These are phyloP conservation scores for Tricholoma flavovirens DNA, from an alignment of 768 basidiomycete species.

Conservation along the genomic window DNA sequence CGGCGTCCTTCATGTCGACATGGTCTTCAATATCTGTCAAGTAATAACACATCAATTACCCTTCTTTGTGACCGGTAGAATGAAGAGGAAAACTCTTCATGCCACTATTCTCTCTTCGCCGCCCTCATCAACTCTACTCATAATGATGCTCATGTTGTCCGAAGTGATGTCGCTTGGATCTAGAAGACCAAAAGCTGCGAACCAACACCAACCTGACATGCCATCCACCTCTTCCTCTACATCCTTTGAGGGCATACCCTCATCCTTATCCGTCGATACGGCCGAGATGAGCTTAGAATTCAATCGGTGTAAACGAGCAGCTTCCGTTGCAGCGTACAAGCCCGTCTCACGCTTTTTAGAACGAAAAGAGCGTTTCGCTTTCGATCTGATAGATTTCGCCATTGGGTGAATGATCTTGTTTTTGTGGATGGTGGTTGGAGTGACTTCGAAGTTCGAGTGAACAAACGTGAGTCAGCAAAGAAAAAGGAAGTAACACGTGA, in stretches of 20 bases:
- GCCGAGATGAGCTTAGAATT: constrained; percentile 56
- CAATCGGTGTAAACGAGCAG: constrained; percentile 70
- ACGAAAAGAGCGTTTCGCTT: constrained; percentile 74
- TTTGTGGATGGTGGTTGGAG: constrained; percentile 12
- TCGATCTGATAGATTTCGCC: constrained; percentile 83
- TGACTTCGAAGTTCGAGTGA: constrained; percentile 11
- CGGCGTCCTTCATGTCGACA: constrained; percentile 16
- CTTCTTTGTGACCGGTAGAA: constrained; percentile 21
- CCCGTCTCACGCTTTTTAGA: constrained; percentile 70
- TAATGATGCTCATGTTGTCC: constrained; percentile 38
- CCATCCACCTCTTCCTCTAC: constrained; percentile 31
- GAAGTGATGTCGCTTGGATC: constrained; percentile 53
- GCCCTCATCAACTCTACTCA: constrained; percentile 8
- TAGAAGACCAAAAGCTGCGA: constrained; percentile 49
- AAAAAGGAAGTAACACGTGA: neutral
- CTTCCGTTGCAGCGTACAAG: constrained; percentile 71
- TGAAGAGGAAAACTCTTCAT: constrained; percentile 28
- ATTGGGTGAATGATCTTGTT: constrained; percentile 29
- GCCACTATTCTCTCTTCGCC: constrained; percentile 12
- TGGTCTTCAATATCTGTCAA: constrained; percentile 28
- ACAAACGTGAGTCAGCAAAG: neutral
- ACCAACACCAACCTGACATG: constrained; percentile 65
- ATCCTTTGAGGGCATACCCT: constrained; percentile 28
- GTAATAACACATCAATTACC: constrained; percentile 34
- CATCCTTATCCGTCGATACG: constrained; percentile 35